Evolutionary conservation across 2,329 filamentous ascomycete genomes (phyloP), one percentile per base, ranked within the genome.

Genomic region (Rhytidhysteron rufulum): DNA sequence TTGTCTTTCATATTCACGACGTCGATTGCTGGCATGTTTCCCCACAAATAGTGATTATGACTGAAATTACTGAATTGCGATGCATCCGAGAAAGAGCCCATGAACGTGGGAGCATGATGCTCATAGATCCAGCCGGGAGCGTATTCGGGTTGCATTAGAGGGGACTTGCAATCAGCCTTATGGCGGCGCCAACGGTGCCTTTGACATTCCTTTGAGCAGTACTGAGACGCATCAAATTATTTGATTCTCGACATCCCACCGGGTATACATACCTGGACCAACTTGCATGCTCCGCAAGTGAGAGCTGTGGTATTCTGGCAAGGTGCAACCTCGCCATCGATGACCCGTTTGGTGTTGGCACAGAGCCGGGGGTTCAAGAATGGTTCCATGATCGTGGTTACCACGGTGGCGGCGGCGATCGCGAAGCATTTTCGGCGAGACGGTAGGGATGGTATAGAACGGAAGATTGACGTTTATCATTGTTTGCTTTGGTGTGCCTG

Each of bases 1-100:
- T 55, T 54, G 15, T 48, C 27, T 7, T 44, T 29, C 4, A 69
- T 37, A 0, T 58, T 50, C 1, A 73, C 37, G 0, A 73, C 35
- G 43, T 72, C 65, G 2, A 69, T 15, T 0, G 69, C 67, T 13
- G 69, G 68, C 9, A 66, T 41, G 39, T 69, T 70, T 5, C 66
- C 68, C 68, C 66, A 72, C 56, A 46, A 41, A 40, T 48, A 49
- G 21, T 50, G 43, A 29, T 5, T 32, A 3, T 8, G 6, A 19
- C 47, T 44, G 34, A 35, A 45, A 3, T 21, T 5, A 15, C 24
- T 17, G 27, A 27, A 10, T 3, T 27, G 37, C 3, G 29, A 4
- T 5, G 11, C 30, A 16, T 30, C 17, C 24, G 25, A 19, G 7
- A 15, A 17, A 13, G 29, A n/a, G 18, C 15, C n/a, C 4, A 61